Evolutionary conservation across 2,329 filamentous ascomycete species (phyloP), one percentile per base, ranked within the genome.

Genomic region (Calonectria ilicicola): DNA sequence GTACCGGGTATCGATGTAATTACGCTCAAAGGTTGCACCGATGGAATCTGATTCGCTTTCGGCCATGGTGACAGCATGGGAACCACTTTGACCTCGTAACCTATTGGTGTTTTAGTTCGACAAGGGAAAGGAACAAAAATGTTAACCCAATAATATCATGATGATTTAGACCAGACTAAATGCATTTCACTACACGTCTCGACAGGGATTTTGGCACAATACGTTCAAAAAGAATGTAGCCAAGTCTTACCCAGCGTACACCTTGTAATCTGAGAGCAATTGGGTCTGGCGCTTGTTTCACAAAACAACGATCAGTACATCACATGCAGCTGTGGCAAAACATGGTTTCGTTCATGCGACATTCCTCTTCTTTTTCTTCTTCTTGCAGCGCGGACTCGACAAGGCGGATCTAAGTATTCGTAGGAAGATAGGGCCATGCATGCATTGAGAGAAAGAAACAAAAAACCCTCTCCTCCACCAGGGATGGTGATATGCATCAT

Each of bases 361-460:
- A 67, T 72, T 74, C 56, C 70, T 72, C 75, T 66, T 72, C 70
- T 76, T 66, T 75, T 74, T 75, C 65, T 76, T 74, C 75, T 66
- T 76, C 75, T 78, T 75, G 77, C 70, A 78, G 72, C 69, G 72
- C 73, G 65, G 72, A 72, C 75, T 80, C 78, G 79, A 79, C 79
- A 76, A 76, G 77, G 78, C 72, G 70, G 78, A 79, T 79, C 78
- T 79, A 80, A 74, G 73, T 74, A 76, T 56, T 65, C 77, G 71
- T 73, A 64, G 75, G 71, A 51, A 65, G 53, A 40, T 68, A 78
- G 56, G 67, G 62, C 53, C 63, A 67, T 74, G 75, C 69, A 60
- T 70, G 72, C 66, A 74, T 53, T 62, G 60, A 60, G 60, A 70
- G 70, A 67, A 74, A 72, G 65, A 60, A 72, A 75, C 32, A 35